Base-by-base conservation (phyloP, 2,329 filamentous ascomycete genomes). In the Fusarium zealandicum region DNA sequence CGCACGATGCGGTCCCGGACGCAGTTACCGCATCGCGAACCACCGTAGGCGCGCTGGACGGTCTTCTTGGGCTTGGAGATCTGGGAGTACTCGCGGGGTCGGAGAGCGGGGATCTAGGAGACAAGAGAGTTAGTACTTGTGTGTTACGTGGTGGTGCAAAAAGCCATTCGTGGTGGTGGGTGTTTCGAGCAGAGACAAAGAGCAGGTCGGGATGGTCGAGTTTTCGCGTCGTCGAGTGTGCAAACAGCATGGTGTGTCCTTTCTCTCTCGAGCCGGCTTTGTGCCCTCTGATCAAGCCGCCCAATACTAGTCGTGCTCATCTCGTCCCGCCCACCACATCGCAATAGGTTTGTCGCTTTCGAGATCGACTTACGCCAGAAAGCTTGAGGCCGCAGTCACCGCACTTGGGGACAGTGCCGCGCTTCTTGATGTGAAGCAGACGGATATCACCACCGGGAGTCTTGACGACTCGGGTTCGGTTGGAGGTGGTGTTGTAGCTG, bases 381-480 rank as follows among this genome's bases (percentile, higher is more conserved):
- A 99, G 90, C 85, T 98, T 98, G 83, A 87, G 87, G 76, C 95
- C 95, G 77, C 96, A 99, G 86, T 99, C 95, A 86, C 96, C 91
- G 79, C 95, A 99, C 87, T 99, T 99, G 77, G 95, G 95, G 67
- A 93, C 90, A 78, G 92, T 96, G 72, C 93, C 95, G 79, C 89
- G 90, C 92, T 99, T 99, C 90, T 98, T 98, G 85, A 97, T 93
- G 89, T 99, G 93, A 73, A 98, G 90, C 77, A 96, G 89, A 79
- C 95, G 89, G 75, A 96, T 88, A 79, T 93, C 87, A 78, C 95
- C 95, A 79, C 95, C 96, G 70, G 96, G 95, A 70, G 95, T 99
- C 87, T 95, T 95, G 81, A 96, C 80, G 75, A 96, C 85, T 77
- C 95, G 90, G 78, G 95, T 93, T 82, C 92, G 92, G 90, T 99